Evolutionary conservation across 2,329 filamentous ascomycete genomes (phyloP).

Genomic region (Aspergillus fumigatiaffinis): DNA sequence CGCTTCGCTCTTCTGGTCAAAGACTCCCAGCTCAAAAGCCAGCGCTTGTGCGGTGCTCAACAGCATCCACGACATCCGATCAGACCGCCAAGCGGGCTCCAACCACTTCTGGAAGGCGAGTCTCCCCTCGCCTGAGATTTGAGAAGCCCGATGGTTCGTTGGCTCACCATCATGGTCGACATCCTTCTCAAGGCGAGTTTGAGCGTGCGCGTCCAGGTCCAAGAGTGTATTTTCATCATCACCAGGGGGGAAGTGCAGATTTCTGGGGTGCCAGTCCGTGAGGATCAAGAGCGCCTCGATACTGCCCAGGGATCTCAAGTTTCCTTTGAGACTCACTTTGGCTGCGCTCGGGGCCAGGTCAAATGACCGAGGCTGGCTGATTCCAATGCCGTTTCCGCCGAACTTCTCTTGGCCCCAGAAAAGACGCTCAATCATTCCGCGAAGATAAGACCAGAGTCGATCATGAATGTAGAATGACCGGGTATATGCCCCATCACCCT

Average conservation of each 20-base stretch:
- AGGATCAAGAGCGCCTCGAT: conserved; percentile 91
- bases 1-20: conserved; percentile 79
- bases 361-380: conserved; percentile 67
- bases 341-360: conserved; percentile 56
- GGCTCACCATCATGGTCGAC: conserved; percentile 40
- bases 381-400: conserved; percentile 61
- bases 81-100: conserved; percentile 89
- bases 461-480: conserved; percentile 90
- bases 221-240: conserved; percentile 63
- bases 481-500: conserved; percentile 74
- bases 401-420: conserved; percentile 97
- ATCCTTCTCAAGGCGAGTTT: conserved; percentile 52
- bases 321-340: conserved; percentile 59
- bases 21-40: conserved; percentile 91
- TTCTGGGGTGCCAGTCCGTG: conserved; percentile 95
- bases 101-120: conserved; percentile 87
- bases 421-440: conserved; percentile 91
- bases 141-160: conserved; percentile 43
- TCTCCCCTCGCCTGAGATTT: conserved; percentile 68
- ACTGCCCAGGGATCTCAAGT: conserved; percentile 83
- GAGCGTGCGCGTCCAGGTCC: conserved; percentile 64
- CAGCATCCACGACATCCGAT: conserved; percentile 98
- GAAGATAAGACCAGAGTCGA: conserved; percentile 89
- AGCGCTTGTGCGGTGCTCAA: conserved; percentile 85
- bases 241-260: conserved; percentile 81